These are phyloP conservation scores for Pleurotus giganteus DNA, from an alignment of 768 basidiomycete genomes.

Conservation along the genomic window DNA sequence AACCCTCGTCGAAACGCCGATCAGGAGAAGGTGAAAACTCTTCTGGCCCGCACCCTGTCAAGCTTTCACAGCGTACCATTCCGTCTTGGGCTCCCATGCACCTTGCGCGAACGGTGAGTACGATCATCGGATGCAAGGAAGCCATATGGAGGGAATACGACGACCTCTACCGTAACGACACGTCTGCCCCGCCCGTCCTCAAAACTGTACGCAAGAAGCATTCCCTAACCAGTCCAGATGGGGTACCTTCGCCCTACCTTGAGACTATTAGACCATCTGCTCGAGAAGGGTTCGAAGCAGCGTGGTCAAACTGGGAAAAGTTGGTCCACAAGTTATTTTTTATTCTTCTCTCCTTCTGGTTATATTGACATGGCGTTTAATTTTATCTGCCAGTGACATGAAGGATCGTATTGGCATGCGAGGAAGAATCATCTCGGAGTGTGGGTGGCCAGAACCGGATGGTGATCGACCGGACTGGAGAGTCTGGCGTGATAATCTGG, in stretches of 20 bases:
- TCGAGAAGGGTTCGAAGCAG: conserved; percentile 61
- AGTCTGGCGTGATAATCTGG: conserved; percentile 47
- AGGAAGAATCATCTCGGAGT: conserved; percentile 39
- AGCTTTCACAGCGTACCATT: conserved; percentile 22
- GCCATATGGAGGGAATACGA: conserved; percentile 67
- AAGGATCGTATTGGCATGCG: conserved; percentile 66
- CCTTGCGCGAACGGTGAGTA: conserved; percentile 55
- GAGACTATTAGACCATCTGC: conserved; percentile 26
- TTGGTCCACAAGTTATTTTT: conserved; percentile 29
- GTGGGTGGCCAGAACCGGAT: conserved; percentile 51
- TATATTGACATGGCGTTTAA: neutral
- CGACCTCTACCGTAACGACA: conserved; percentile 38
- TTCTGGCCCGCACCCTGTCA: conserved; percentile 10
- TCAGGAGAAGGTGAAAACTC: conserved; percentile 18
- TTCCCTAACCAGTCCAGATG: conserved; percentile 17
- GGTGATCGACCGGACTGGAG: conserved; percentile 51
- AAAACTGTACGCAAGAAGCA: conserved; percentile 27
- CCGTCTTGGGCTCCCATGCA: conserved; percentile 61
- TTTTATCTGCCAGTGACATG: conserved; percentile 61
- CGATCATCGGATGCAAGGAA: conserved; percentile 63
- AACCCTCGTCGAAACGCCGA: conserved; percentile 2
- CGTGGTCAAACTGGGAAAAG: conserved; percentile 73
- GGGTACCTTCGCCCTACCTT: conserved; percentile 10
- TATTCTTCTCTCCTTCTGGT: neutral
- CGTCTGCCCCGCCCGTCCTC: conserved; percentile 31